Conservation (phyloP, 2,329 filamentous ascomycete genomes). For the Botrytis porri region DNA sequence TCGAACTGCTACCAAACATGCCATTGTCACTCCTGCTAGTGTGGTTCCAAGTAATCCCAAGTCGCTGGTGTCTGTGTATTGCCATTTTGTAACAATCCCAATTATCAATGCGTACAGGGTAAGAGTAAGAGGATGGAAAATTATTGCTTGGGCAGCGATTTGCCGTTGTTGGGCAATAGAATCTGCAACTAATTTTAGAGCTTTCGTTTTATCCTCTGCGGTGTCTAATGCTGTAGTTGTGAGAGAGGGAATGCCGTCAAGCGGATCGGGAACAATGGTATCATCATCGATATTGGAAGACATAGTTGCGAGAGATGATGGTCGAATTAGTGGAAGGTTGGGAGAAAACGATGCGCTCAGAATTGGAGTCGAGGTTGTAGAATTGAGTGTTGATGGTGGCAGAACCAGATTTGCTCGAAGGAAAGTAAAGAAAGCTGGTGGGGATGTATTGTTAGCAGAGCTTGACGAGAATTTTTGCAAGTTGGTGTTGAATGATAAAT, state of each 20-base stretch:
- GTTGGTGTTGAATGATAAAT: not conserved
- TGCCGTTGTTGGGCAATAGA: slow-evolving; percentile 80
- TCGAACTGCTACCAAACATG: slow-evolving; percentile 59
- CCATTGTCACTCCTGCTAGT: slow-evolving; percentile 59
- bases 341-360: slow-evolving; percentile 52
- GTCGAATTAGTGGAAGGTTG: slow-evolving; percentile 40
- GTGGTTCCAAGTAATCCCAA: slow-evolving; percentile 56
- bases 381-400: slow-evolving; percentile 47
- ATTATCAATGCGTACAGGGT: slow-evolving; percentile 47
- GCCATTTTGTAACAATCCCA: slow-evolving; percentile 44
- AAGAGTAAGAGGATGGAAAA: slow-evolving; percentile 53
- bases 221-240: slow-evolving; percentile 55
- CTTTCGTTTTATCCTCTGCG: slow-evolving; percentile 61
- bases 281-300: slow-evolving; percentile 38
- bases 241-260: slow-evolving; percentile 58
- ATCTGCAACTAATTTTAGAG: slow-evolving; percentile 73
- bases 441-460: slow-evolving; percentile 14
- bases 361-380: slow-evolving; percentile 62
- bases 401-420: slow-evolving; percentile 77
- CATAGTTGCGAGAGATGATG: slow-evolving; percentile 40
- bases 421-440: slow-evolving; percentile 76
- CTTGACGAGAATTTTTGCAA: not conserved
- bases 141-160: slow-evolving; percentile 37
- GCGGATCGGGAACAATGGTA: slow-evolving; percentile 38
- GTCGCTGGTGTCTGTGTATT: slow-evolving; percentile 46